Base-by-base conservation (phyloP, 441 rosid genomes). In the Adansonia rubrostipa region DNA sequence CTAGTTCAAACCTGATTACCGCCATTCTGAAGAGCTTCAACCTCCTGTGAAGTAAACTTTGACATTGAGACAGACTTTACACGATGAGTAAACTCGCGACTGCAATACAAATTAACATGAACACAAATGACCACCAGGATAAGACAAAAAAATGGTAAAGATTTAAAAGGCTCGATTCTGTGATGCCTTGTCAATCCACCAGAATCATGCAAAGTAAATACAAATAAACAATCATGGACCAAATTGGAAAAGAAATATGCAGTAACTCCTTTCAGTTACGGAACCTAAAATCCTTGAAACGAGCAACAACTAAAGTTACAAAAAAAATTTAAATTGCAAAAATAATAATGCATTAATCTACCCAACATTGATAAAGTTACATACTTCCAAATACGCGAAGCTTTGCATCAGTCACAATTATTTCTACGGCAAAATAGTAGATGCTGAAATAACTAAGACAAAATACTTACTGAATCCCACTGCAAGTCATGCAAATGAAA, bases 41-140 rank as follows among this genome's bases (percentile, higher is more conserved):
- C 99, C 84, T 96, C 99, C 87, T 92, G 94, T 75, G 93, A 89
- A 76, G 97, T 88, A 85, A 96, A 96, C 86, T 89, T 96, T 19
- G 99, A 89, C 99, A 96, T 94, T 62, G 99, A 96, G 77, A 96
- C 98, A 61, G 97, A 96, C 89, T 96, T 96, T 78, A 96, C 97
- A 5, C 99, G 99, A 79, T 96, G 98, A 77, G 98, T 92, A 76
- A 92, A 96, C 81, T 96, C 99, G 5, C 99, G 98, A 83, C 99
- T 96, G 92, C 80, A 80, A 20, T 24, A 58, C 70, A 78, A 51
- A 78, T 48, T 42, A 4, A 65, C 8, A 73, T n/a, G 15, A 60
- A 79, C 33, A 60, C 3, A 76, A 64, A 78, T 19, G 40, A 53
- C 10, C 42, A 62, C 36, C 22, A 10, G 62, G 4, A 76, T 14